Percentiles rank a stretch among this genome's conserved stretches.
Evolutionary conservation across 495 filamentous ascomycete genomes (phyloP).

Genomic region (Podospora conica): DNA sequence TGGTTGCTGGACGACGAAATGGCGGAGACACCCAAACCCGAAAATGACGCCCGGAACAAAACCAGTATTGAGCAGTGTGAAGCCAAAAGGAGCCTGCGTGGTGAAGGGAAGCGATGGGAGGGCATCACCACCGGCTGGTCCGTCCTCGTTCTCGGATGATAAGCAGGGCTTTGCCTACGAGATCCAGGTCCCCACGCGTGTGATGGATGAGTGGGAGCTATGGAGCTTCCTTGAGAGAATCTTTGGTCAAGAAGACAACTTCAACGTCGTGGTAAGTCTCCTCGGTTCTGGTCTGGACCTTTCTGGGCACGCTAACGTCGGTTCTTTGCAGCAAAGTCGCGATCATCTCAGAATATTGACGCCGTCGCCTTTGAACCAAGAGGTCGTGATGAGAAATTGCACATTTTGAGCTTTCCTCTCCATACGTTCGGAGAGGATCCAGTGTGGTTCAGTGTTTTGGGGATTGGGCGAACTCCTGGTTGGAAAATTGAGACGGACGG

Average conservation of each 20-base stretch:
- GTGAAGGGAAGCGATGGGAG: too few species aligned
- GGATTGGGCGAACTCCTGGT: too few species aligned
- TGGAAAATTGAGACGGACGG: too few species aligned
- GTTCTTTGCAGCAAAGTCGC: background rate
- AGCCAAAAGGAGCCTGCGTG: too few species aligned
- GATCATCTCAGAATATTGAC: background rate
- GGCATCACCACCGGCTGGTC: too few species aligned
- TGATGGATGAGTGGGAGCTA: conserved; percentile 3
- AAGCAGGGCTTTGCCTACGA: too few species aligned
- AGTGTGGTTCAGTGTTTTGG: too few species aligned
- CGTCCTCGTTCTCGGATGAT: too few species aligned
- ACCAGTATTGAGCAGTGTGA: too few species aligned
- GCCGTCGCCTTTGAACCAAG: background rate
- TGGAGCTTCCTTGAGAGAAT: background rate
- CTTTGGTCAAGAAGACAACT: conserved; percentile 1
- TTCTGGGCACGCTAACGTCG: background rate
- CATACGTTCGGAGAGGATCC: background rate
- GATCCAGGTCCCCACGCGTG: background rate
- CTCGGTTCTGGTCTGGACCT: background rate
- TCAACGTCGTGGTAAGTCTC: conserved; percentile 2
- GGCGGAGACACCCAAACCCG: too few species aligned
- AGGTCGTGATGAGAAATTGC: background rate
- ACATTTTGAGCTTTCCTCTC: background rate
- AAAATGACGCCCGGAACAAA: too few species aligned
- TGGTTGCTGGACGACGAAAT: too few species aligned